Evolutionary conservation across 441 rosid species (phyloP).

Genomic region (Brassica balearica): DNA sequence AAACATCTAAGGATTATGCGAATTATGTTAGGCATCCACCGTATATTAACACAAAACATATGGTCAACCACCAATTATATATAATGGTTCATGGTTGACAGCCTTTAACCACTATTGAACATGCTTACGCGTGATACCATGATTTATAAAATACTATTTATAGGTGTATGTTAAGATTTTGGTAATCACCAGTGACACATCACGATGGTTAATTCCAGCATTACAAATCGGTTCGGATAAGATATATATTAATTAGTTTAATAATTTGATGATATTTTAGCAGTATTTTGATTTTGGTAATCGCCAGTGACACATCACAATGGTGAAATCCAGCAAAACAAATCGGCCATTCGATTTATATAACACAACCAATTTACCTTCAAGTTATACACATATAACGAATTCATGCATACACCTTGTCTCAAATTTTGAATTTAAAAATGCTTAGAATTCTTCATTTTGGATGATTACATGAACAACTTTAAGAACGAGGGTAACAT

Average conservation of each 20-base stretch:
- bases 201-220: slow-evolving; percentile 34
- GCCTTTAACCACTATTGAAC: slow-evolving; percentile 11
- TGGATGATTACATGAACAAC: slow-evolving; percentile 8
- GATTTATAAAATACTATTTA: slow-evolving; percentile 5
- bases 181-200: slow-evolving; percentile 31
- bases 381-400: not conserved
- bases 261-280: not conserved
- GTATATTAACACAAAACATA: not conserved
- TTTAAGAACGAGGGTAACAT: not conserved
- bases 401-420: not conserved
- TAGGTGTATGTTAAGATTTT: slow-evolving; percentile 32
- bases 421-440: not conserved
- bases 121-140: slow-evolving; percentile 20
- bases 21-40: slow-evolving; percentile 22
- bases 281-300: slow-evolving; percentile 24
- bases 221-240: slow-evolving; percentile 16
- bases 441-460: not conserved
- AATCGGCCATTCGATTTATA: slow-evolving; percentile 7
- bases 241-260: slow-evolving; percentile 5
- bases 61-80: slow-evolving; percentile 20
- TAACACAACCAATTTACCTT: not conserved
- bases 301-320: not conserved
- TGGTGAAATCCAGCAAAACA: slow-evolving; percentile 8
- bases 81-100: slow-evolving; percentile 17
- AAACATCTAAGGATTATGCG: slow-evolving; percentile 1